Evolutionary conservation across 2,329 filamentous ascomycete species (phyloP), one percentile per base, ranked within the genome.

Genomic region (Epicoccum nigrum): DNA sequence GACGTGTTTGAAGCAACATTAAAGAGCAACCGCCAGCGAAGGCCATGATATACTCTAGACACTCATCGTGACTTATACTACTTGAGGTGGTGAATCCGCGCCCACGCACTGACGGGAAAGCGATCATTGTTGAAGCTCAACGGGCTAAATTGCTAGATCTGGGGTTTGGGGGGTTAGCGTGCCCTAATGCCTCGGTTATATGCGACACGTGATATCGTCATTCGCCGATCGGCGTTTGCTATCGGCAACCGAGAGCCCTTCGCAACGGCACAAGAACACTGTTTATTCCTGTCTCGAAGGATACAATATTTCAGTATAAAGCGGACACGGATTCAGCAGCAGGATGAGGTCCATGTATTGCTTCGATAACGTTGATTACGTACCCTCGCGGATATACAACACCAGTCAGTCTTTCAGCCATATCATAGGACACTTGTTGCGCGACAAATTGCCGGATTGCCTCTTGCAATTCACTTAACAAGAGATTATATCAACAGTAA

Each of bases 171-270:
- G 25, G 34, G 44, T 15, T 46, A 46, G 44, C 28, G 44, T 11
- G 4, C n/a, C n/a, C n/a, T n/a, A n/a, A n/a, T n/a, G n/a, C n/a
- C 15, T 40, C 35, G 19, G 15, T 23, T 33, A 4, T 9, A 9
- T 17, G 20, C 15, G 4, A 12, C 23, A 39, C 7, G 8, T 17
- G 35, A n/a, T 15, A 15, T 39, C 15, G 17, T 33, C 28, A 33
- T 20, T 46, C 15, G 35, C 44, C 44, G 44, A 27, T 46, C 44
- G 44, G 44, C 16, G 1, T 46, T 46, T 46, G 44, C 30, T 25
- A 4, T 46, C 27, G 28, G 28, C 27, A 17, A 33, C 3, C 3
- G 28, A 25, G 6, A 25, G 23, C 6, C 6, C 9, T 25, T 25
- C 23, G 23, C 23, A 25, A 25, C 23, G 9, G 9, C 23, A 25